These are phyloP conservation scores for Pisolithus microcarpus DNA, from an alignment of 768 basidiomycete species.

Conservation along the genomic window DNA sequence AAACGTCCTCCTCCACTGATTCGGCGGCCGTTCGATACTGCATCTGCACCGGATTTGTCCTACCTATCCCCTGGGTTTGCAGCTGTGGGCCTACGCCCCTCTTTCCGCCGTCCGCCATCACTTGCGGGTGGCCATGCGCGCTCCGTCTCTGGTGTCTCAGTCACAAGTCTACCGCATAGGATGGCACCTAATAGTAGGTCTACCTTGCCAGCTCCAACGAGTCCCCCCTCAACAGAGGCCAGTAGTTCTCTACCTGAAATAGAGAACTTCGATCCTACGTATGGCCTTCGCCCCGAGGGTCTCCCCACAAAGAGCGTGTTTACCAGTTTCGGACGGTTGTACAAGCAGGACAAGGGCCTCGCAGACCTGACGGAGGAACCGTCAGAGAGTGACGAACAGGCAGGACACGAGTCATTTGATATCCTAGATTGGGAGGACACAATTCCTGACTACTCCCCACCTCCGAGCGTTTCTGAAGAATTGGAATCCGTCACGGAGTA, in stretches of 20 bases:
- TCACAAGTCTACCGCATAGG: constrained; percentile 26
- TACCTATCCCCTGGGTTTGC: constrained; percentile 14
- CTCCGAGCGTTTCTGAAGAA: constrained; percentile 35
- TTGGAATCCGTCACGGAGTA: constrained; percentile 51
- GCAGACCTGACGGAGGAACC: constrained; percentile 75
- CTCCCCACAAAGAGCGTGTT: constrained; percentile 82
- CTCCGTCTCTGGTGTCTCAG: constrained; percentile 37
- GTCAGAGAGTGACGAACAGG: constrained; percentile 35
- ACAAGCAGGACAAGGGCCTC: constrained; percentile 58
- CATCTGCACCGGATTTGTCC: constrained; percentile 37
- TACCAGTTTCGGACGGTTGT: constrained; percentile 68
- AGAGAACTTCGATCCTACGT: constrained; percentile 93
- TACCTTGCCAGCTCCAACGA: constrained; percentile 14
- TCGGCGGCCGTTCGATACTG: constrained; percentile 30
- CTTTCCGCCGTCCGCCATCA: constrained; percentile 21
- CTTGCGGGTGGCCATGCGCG: constrained; percentile 28
- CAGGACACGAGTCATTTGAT: constrained; percentile 43
- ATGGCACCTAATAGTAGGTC: constrained; percentile 15
- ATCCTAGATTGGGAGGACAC: constrained; percentile 66
- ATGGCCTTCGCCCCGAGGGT: constrained; percentile 89
- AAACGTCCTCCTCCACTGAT: constrained; percentile 39
- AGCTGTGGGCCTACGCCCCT: constrained; percentile 15
- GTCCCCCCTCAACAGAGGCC: constrained; percentile 18
- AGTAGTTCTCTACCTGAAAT: constrained; percentile 35
- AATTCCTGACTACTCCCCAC: constrained; percentile 39